Percentiles rank a stretch among this genome's conserved stretches.
phyloP scores from a whole-genome alignment of 495 filamentous ascomycete species.

The Amniculicola lignicola region DNA sequence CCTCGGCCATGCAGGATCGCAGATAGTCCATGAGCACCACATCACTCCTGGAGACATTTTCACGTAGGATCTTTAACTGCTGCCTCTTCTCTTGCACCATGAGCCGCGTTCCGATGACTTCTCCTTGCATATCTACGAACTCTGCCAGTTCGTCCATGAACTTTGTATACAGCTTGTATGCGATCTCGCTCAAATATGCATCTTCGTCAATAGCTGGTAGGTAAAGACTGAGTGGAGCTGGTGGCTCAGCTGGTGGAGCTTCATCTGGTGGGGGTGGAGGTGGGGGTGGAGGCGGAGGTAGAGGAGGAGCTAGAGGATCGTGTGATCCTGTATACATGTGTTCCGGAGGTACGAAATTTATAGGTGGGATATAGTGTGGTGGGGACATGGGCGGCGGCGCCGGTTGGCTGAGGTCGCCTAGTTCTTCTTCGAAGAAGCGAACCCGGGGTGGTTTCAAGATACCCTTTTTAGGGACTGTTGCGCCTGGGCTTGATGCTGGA shows the following conservation, averaged over 20 bases:
- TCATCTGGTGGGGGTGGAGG: not conserved
- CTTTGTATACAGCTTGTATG: conserved; percentile 14
- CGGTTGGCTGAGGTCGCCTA: not conserved
- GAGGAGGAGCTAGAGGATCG: not conserved
- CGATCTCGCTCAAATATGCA: not conserved
- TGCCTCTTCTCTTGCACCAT: conserved; percentile 20
- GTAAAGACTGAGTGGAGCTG: conserved; percentile 4
- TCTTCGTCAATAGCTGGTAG: not conserved
- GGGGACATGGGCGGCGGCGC: not conserved
- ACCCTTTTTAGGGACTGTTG: not conserved
- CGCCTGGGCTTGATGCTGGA: not conserved
- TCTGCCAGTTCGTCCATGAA: conserved; percentile 28
- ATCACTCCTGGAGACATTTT: conserved; percentile 15
- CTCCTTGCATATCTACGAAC: conserved; percentile 20
- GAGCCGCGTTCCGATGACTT: conserved; percentile 9
- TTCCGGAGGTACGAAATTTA: not conserved
- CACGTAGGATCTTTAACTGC: conserved; percentile 1
- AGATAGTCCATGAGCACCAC: conserved; percentile 14
- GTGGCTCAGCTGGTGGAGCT: too few relatives aligned
- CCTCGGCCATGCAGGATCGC: conserved; percentile 5
- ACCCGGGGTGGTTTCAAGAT: not conserved
- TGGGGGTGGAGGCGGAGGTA: not conserved
- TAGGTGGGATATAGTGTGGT: not conserved
- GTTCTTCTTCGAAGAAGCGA: not conserved
- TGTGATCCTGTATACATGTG: too few relatives aligned